Evolutionary conservation across 2,329 filamentous ascomycete species (phyloP).

Genomic region (Beauveria varroae): DNA sequence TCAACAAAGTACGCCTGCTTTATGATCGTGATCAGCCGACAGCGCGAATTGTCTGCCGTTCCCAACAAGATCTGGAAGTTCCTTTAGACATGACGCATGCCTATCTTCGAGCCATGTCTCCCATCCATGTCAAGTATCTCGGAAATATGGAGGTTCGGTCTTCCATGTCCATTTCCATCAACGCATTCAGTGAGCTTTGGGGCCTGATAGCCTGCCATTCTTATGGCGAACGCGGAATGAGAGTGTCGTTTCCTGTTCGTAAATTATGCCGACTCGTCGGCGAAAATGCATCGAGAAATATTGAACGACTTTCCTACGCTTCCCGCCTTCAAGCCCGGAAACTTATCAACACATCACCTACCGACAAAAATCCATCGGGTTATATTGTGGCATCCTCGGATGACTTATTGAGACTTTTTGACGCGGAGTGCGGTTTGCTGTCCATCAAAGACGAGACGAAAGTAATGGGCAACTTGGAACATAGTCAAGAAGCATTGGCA

Average conservation of each 20-base stretch:
- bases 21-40: conserved; percentile 80
- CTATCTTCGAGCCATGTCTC: conserved; percentile 83
- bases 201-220: conserved; percentile 81
- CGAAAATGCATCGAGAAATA: conserved; percentile 78
- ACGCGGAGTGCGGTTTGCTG: conserved; percentile 78
- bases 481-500: conserved; percentile 75
- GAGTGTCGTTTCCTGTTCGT: conserved; percentile 84
- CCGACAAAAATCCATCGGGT: conserved; percentile 73
- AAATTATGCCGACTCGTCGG: conserved; percentile 88
- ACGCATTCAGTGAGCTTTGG: conserved; percentile 79
- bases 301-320: conserved; percentile 80
- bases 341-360: conserved; percentile 77
- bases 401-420: conserved; percentile 74
- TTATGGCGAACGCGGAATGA: conserved; percentile 71
- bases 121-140: conserved; percentile 82
- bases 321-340: conserved; percentile 79
- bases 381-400: conserved; percentile 89
- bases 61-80: conserved; percentile 61
- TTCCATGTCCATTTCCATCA: conserved; percentile 92
- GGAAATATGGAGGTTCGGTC: conserved; percentile 85
- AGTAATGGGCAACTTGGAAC: conserved; percentile 64
- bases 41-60: conserved; percentile 73
- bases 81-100: conserved; percentile 79
- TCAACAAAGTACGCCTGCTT: conserved; percentile 81
- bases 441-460: conserved; percentile 88